phyloP scores from a whole-genome alignment of 352 stramenopile species.

The Phytophthora aleatoria region DNA sequence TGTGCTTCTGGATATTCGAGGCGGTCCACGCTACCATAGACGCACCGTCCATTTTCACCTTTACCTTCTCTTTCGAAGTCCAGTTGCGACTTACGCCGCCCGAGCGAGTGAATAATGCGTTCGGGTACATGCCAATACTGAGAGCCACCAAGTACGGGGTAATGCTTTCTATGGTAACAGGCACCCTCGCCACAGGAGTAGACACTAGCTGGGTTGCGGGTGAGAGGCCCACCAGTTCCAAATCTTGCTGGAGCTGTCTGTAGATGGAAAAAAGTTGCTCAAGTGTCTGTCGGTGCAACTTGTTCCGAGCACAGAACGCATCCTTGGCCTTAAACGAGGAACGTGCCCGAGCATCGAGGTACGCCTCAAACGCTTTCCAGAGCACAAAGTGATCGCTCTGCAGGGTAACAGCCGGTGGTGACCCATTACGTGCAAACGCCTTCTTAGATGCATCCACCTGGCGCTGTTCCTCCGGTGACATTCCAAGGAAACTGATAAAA shows the following conservation, averaged over 20 bases:
- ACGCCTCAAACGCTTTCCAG: constrained; percentile 69
- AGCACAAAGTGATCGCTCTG: constrained; percentile 80
- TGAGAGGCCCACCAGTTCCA: constrained; percentile 57
- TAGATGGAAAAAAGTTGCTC: constrained; percentile 76
- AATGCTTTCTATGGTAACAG: constrained; percentile 37
- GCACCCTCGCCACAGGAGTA: constrained; percentile 7
- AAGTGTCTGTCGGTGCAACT: constrained; percentile 65
- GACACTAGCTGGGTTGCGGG: constrained; percentile 48
- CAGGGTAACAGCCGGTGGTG: constrained; percentile 37
- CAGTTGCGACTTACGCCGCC: constrained; percentile 57
- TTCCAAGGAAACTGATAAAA: constrained; percentile 75
- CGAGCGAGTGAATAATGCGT: constrained; percentile 57
- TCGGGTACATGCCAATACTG: constrained; percentile 76
- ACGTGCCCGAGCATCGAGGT: constrained; percentile 45
- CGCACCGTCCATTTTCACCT: constrained; percentile 66
- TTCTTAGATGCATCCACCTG: constrained; percentile 65
- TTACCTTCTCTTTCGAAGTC: constrained; percentile 84
- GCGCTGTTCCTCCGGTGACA: constrained; percentile 59
- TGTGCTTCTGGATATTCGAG: constrained; percentile 29
- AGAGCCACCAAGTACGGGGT: constrained; percentile 70
- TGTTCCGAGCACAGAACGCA: constrained; percentile 63
- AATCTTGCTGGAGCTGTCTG: constrained; percentile 65
- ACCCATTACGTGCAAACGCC: constrained; percentile 50
- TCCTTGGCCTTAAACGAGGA: constrained; percentile 45
- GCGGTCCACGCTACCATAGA: constrained; percentile 55